Evolutionary conservation across 2,329 filamentous ascomycete species (phyloP), one percentile per base, ranked within the genome.

Genomic region (Fusarium sp.): DNA sequence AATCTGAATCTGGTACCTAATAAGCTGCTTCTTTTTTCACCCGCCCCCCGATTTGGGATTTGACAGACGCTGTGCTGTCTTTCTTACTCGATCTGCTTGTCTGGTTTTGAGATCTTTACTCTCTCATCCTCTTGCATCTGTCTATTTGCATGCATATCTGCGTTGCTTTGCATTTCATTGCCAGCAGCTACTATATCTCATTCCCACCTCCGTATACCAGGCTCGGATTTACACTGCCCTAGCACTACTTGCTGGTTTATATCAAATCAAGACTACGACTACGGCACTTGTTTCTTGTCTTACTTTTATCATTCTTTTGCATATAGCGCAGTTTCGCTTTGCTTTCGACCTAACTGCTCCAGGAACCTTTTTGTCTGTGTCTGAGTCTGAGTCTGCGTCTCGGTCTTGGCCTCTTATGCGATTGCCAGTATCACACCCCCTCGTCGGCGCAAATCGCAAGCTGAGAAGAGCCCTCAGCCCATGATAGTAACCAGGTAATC

Each of bases 21-120:
- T 62, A 52, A 74, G 55, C 62, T 59, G 70, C 51, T 58, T 62
- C 56, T 54, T 57, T 66, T 61, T 63, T 65, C 62, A 61, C 64
- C 59, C 70, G 57, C 64, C 72, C 70, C 71, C 72, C 68, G 66
- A 75, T 66, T 72, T 68, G 45, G 60, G 68, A 61, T 70, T 66
- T 69, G 51, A 52, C 56, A 52, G 73, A 72, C 66, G 45, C 69
- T 75, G 58, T 54, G 62, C 57, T 64, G 47, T 70, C 58, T 58
- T 70, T 63, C 55, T 67, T 67, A 60, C 52, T 74, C 58, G 36
- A 74, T 68, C 62, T 75, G 65, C 52, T 66, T 64, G 59, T 69
- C 55, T 70, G 34, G 57, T 58, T 66, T 60, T 60, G 61, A 51
- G 36, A 34, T 58, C 63, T 66, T 68, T 48, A 54, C 69, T 66